A percentile compares a stretch with the other conserved stretches of the same genome.
Evolutionary conservation across 2,329 filamentous ascomycete genomes (phyloP).

Genomic region (Aaosphaeria arxii): DNA sequence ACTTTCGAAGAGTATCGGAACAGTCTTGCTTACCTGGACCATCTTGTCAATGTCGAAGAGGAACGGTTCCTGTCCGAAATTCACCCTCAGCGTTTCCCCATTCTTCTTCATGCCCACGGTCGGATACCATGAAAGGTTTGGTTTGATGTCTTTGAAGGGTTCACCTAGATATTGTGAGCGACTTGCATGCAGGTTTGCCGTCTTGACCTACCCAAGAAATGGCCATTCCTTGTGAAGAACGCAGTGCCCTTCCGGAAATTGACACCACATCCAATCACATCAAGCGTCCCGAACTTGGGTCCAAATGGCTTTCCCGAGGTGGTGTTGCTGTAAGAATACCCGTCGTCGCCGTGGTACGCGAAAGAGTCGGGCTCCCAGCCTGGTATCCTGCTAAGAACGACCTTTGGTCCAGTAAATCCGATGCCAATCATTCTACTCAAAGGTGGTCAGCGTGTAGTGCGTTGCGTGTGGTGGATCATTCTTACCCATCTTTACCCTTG

Average conservation of each 20-base stretch:
- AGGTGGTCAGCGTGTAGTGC: slow-evolving; percentile 14
- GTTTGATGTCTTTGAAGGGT: slow-evolving; percentile 66
- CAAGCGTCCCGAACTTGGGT: slow-evolving; percentile 56
- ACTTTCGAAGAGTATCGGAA: background rate
- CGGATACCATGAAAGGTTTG: slow-evolving; percentile 61
- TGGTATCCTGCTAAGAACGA: slow-evolving; percentile 58
- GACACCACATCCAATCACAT: slow-evolving; percentile 63
- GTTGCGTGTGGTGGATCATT: slow-evolving; percentile 4
- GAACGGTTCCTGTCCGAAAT: slow-evolving; percentile 72
- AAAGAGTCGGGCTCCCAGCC: slow-evolving; percentile 66
- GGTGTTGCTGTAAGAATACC: slow-evolving; percentile 59
- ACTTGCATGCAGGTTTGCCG: background rate
- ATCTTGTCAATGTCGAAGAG: slow-evolving; percentile 87
- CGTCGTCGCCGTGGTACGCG: slow-evolving; percentile 67
- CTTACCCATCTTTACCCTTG: slow-evolving; percentile 66
- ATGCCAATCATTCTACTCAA: slow-evolving; percentile 50
- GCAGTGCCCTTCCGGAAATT: slow-evolving; percentile 61
- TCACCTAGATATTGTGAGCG: slow-evolving; percentile 50
- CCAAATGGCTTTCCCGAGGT: slow-evolving; percentile 58
- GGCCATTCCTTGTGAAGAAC: slow-evolving; percentile 66
- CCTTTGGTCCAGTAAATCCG: slow-evolving; percentile 60
- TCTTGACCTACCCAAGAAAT: background rate
- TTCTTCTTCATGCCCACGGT: slow-evolving; percentile 66
- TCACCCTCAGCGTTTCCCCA: slow-evolving; percentile 56
- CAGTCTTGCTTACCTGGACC: slow-evolving; percentile 61